Evolutionary conservation across 371 early-diverging fungal species (phyloP).

Genomic region (Haplosporangium sp.): DNA sequence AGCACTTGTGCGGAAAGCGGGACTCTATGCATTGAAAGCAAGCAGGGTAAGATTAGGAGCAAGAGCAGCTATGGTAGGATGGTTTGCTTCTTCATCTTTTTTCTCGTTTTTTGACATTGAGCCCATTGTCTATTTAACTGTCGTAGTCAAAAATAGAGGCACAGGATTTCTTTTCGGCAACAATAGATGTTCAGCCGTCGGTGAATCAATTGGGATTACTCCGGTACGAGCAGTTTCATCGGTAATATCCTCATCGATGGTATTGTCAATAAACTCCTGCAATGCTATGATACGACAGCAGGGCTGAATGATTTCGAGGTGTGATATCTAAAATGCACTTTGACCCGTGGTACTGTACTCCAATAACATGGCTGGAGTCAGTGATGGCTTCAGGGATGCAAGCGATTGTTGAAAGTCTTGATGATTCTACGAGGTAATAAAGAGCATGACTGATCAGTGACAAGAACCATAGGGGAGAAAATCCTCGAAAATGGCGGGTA

Average conservation of each 20-base stretch:
- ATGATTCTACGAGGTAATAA: constrained; percentile 19
- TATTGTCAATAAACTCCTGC: neutral
- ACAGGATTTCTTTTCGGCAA: constrained; percentile 45
- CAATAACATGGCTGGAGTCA: constrained; percentile 31
- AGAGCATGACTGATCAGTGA: neutral
- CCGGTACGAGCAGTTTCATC: constrained; percentile 42
- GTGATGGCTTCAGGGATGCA: constrained; percentile 38
- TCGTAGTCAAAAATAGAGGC: constrained; percentile 35
- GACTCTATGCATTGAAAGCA: constrained; percentile 65
- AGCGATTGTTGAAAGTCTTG: constrained; percentile 38
- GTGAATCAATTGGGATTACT: constrained; percentile 37
- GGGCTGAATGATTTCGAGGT: neutral
- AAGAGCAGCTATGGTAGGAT: neutral
- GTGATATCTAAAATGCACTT: constrained; percentile 22
- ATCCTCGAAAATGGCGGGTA: neutral
- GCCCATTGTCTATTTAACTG: neutral
- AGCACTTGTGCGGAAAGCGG: constrained; percentile 83
- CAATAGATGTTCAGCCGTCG: constrained; percentile 41
- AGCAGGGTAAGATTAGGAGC: constrained; percentile 20
- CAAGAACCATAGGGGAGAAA: neutral
- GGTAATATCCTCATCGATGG: neutral
- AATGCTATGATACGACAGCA: neutral
- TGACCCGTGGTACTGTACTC: constrained; percentile 33
- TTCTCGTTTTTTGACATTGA: neutral
- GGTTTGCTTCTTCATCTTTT: neutral